Evolutionary conservation across 169 alveolate species (phyloP).

Genomic region (Toxoplasma gondii): DNA sequence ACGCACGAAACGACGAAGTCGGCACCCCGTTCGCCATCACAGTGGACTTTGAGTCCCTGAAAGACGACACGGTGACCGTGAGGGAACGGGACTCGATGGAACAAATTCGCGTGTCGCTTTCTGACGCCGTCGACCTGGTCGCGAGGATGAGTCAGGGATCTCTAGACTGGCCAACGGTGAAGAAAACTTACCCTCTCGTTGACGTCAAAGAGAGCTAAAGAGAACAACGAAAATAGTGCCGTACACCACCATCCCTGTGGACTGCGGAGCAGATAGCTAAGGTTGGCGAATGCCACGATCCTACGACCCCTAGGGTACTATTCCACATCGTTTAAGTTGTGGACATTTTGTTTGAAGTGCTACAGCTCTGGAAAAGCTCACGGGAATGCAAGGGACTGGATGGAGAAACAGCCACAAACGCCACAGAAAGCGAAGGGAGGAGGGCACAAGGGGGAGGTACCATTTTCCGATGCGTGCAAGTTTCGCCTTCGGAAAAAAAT

Average conservation of each 20-base stretch:
- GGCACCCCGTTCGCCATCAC: conserved; percentile 99
- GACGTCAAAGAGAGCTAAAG: conserved; percentile 24
- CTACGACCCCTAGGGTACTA: no score
- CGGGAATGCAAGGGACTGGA: no score
- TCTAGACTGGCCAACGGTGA: conserved; percentile 28
- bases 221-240: not conserved
- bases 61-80: conserved; percentile 94
- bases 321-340: no score
- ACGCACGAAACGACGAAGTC: conserved; percentile 98
- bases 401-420: no score
- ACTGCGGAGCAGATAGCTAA: not conserved
- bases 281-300: no score
- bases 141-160: not conserved
- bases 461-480: no score
- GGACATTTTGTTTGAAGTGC: no score
- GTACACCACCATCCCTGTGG: not conserved
- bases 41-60: conserved; percentile 93
- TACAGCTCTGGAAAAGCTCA: no score
- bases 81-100: conserved; percentile 95
- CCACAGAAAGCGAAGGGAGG: no score
- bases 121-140: conserved; percentile 48
- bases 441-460: no score
- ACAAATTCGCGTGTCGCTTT: conserved; percentile 89
- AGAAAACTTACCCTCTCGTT: conserved; percentile 34
- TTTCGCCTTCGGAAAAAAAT: no score